Evolutionary conservation across 1,139 yeast species (phyloP), one percentile per base, ranked within the genome.

Genomic region (Pichia terricola): DNA sequence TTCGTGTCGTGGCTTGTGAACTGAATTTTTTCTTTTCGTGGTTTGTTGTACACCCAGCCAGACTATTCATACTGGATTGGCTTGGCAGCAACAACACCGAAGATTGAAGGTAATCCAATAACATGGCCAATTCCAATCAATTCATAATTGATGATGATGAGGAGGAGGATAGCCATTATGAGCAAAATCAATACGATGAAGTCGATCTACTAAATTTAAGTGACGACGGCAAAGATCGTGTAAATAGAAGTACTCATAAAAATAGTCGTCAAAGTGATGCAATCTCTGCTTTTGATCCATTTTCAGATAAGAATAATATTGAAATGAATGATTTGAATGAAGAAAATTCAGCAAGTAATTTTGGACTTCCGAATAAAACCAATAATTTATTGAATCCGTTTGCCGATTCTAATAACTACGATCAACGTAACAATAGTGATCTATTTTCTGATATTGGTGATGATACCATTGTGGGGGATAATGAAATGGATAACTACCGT

Each of bases 101-200:
- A 16, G 22, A 16, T 16, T 16, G 22, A 16, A 16, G 22, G 22
- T 16, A 16, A 16, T 16, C 22, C 22, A 16, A 16, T 16, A 16
- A 16, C 1, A 50, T 50, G 53, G 48, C 51, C 37, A 48, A 48
- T 33, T 35, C 31, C 26, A 45, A 43, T 25, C 39, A 47, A 22
- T 50, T 50, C 34, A 40, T 50, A 10, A 40, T 50, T 26, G 51
- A 44, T 5, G 51, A 48, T 40, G 53, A 50, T 34, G 48, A 47
- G 8, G 45, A 48, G 37, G 50, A 44, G 16, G 51, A 30, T 25
- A n/a, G 26, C 26, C 16, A 16, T 34, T 6, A 34, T 16, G 22
- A 2, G 22, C 22, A 16, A 16, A 16, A 16, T 16, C 22, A 16
- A 16, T 16, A 16, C 22, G 22, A 16, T 16, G 22, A 16, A 16